These are phyloP conservation scores for Cutaneotrichosporon mucoides DNA, from an alignment of 1,284 basidiomycete species.

Conservation along the genomic window DNA sequence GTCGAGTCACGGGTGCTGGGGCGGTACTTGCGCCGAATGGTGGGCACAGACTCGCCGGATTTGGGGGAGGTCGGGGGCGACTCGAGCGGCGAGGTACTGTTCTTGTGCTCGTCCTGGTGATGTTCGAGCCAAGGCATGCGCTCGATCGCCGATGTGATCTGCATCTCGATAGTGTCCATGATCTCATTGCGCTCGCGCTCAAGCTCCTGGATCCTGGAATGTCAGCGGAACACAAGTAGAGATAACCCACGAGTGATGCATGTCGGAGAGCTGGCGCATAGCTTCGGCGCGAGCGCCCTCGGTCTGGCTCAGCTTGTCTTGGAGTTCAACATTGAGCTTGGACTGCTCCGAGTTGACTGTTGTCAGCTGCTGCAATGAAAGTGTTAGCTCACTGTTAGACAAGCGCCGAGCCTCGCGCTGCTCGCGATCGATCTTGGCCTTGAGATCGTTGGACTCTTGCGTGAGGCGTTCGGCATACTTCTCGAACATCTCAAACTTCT, in stretches of 20 bases:
- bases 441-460: constrained; percentile 49
- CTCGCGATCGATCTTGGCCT: constrained; percentile 50
- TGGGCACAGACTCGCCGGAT: neutral
- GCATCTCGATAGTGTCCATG: constrained; percentile 44
- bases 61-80: constrained; percentile 8
- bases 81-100: constrained; percentile 1
- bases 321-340: constrained; percentile 36
- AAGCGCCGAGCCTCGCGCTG: constrained; percentile 48
- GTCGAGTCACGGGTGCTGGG: constrained; percentile 24
- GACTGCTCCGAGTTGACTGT: constrained; percentile 33
- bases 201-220: constrained; percentile 41
- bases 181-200: constrained; percentile 47
- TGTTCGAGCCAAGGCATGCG: constrained; percentile 15
- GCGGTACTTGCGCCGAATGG: constrained; percentile 10
- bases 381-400: constrained; percentile 27
- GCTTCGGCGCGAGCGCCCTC: constrained; percentile 44
- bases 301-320: constrained; percentile 40
- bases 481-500: constrained; percentile 52
- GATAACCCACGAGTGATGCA: constrained; percentile 40
- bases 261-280: constrained; percentile 48
- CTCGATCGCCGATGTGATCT: constrained; percentile 38
- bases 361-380: neutral
- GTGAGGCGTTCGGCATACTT: constrained; percentile 51
- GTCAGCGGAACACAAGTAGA: neutral
- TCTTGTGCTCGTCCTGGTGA: neutral